Percentiles rank a stretch among this genome's conserved stretches.
These are phyloP conservation scores for Omphalea diandra DNA, from an alignment of 441 rosid species.

Conservation along the genomic window DNA sequence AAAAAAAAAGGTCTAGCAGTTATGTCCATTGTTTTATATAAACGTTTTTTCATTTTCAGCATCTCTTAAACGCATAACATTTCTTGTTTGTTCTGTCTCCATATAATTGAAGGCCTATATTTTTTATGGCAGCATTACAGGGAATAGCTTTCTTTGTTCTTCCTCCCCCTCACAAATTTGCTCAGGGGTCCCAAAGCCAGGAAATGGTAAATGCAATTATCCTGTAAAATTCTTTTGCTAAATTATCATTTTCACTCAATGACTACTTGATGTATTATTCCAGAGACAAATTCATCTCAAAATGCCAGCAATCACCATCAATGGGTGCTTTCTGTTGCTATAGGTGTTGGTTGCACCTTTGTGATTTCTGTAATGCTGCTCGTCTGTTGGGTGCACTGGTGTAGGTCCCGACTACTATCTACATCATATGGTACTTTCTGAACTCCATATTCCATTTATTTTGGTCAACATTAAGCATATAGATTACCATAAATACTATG, in stretches of 20 bases:
- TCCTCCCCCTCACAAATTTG: slow-evolving; percentile 51
- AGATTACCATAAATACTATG: background rate
- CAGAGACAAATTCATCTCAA: slow-evolving; percentile 47
- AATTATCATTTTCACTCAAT: slow-evolving; percentile 11
- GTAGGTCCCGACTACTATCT: slow-evolving; percentile 57
- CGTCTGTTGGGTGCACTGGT: slow-evolving; percentile 78
- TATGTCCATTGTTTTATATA: background rate
- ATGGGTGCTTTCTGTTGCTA: slow-evolving; percentile 62
- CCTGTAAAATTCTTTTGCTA: slow-evolving; percentile 3
- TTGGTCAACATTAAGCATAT: background rate
- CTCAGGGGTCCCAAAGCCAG: slow-evolving; percentile 44
- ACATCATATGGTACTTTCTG: slow-evolving; percentile 54
- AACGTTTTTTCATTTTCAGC: background rate
- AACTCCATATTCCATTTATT: slow-evolving; percentile 8
- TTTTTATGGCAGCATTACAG: slow-evolving; percentile 47
- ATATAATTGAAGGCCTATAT: slow-evolving; percentile 17
- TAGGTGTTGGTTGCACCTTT: slow-evolving; percentile 67
- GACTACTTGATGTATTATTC: slow-evolving; percentile 18
- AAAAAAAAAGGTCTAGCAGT: background rate
- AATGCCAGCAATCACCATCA: slow-evolving; percentile 41
- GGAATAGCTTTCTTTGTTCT: slow-evolving; percentile 72
- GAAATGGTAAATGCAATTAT: slow-evolving; percentile 47
- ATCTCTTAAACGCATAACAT: background rate
- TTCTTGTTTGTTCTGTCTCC: background rate
- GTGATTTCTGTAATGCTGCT: slow-evolving; percentile 62